Percentiles rank a stretch among this genome's conserved stretches.
phyloP scores from a whole-genome alignment of 129 eudicot species.

The Calendula officinalis region DNA sequence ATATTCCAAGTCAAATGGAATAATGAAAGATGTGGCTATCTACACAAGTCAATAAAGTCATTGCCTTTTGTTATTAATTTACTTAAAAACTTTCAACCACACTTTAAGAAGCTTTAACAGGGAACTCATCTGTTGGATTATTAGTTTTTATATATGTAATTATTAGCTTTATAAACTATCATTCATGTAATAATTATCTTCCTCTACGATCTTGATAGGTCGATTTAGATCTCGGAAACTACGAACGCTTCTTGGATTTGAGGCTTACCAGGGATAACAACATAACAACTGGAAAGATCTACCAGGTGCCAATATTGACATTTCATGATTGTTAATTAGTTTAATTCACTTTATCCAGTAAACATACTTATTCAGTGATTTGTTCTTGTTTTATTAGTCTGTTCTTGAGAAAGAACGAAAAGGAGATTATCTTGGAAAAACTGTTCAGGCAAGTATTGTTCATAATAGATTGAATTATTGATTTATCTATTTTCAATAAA shows the following conservation, averaged over 20 bases:
- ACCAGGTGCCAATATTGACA: constrained; percentile 58
- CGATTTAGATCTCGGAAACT: constrained; percentile 93
- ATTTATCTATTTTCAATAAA: constrained; percentile 1
- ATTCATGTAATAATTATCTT: constrained; percentile 7
- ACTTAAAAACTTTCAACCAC: neutral
- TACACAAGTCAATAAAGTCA: neutral
- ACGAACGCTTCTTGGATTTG: constrained; percentile 83
- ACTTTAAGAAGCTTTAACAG: constrained; percentile 1
- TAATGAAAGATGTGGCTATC: neutral
- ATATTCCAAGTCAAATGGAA: neutral
- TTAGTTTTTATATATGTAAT: neutral
- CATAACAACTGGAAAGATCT: constrained; percentile 94
- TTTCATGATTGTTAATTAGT: constrained; percentile 12
- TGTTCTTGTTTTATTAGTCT: constrained; percentile 46
- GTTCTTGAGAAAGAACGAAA: constrained; percentile 86
- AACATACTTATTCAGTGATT: neutral
- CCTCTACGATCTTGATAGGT: constrained; percentile 46
- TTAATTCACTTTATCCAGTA: neutral
- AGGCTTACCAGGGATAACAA: constrained; percentile 94
- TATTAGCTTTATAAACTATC: neutral
- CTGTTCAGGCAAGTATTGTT: constrained; percentile 67
- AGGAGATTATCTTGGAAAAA: constrained; percentile 96
- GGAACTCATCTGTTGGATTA: constrained; percentile 1
- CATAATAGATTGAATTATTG: neutral
- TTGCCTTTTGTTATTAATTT: neutral